phyloP scores from a whole-genome alignment of 148 eudicot species.

The Rhododendron simsii region DNA sequence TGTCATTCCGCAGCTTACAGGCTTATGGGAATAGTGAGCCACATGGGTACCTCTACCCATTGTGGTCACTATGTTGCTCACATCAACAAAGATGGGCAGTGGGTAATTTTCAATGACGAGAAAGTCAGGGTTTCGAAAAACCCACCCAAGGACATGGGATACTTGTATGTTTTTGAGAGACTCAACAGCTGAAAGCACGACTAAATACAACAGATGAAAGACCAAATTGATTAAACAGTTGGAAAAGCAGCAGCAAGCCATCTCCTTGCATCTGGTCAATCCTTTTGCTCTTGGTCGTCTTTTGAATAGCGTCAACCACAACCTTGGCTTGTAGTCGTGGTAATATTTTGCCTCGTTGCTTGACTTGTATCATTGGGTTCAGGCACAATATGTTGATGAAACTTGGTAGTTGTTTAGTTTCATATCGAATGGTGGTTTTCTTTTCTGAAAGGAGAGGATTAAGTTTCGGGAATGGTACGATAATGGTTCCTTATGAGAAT shows the following conservation, averaged over 20 bases:
- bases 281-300: neutral
- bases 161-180: conserved; percentile 85
- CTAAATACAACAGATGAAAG: neutral
- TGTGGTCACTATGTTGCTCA: conserved; percentile 99
- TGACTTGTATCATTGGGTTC: neutral
- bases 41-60: conserved; percentile 94
- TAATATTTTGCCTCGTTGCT: neutral
- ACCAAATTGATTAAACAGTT: neutral
- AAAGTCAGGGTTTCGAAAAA: conserved; percentile 86
- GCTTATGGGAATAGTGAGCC: conserved; percentile 85
- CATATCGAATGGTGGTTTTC: neutral
- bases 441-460: neutral
- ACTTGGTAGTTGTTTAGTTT: neutral
- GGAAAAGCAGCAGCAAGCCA: neutral
- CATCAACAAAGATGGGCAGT: conserved; percentile 74
- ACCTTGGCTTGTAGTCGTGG: neutral
- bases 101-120: conserved; percentile 89
- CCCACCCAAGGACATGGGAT: conserved; percentile 96
- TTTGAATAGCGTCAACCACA: neutral
- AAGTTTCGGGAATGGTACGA: neutral
- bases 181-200: conserved; percentile 25
- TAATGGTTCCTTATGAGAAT: neutral
- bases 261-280: neutral
- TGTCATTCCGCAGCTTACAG: conserved; percentile 51
- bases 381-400: neutral